Conservation (phyloP, 768 basidiomycete genomes). For the Lentinula aciculospora region DNA sequence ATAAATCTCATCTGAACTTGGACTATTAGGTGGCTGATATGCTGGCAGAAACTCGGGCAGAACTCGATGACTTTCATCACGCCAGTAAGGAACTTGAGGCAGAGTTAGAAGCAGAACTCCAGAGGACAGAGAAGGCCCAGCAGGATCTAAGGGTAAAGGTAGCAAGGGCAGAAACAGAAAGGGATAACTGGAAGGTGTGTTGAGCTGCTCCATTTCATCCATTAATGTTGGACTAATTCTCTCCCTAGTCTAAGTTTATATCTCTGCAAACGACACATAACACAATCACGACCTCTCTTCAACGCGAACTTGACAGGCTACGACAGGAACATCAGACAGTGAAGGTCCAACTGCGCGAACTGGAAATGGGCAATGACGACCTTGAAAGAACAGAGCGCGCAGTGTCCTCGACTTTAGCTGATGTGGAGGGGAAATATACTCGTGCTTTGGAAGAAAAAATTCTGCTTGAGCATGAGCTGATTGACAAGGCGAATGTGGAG, state of each 20-base stretch:
- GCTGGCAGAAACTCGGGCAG: slow-evolving; percentile 76
- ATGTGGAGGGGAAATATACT: slow-evolving; percentile 85
- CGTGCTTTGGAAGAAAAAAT: slow-evolving; percentile 95
- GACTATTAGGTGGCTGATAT: slow-evolving; percentile 61
- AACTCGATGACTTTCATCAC: slow-evolving; percentile 83
- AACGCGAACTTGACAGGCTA: slow-evolving; percentile 82
- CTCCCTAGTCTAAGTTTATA: slow-evolving; percentile 70
- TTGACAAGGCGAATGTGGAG: slow-evolving; percentile 86
- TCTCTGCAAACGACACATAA: slow-evolving; percentile 87
- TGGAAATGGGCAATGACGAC: slow-evolving; percentile 98
- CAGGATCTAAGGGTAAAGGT: slow-evolving; percentile 74
- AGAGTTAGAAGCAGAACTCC: slow-evolving; percentile 88
- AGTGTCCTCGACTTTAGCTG: slow-evolving; percentile 75
- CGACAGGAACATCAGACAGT: slow-evolving; percentile 67
- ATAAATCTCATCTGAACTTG: not conserved
- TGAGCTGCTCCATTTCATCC: not conserved
- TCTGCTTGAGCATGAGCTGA: slow-evolving; percentile 88
- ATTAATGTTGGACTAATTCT: slow-evolving; percentile 6
- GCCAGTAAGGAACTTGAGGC: slow-evolving; percentile 90
- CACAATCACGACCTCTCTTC: slow-evolving; percentile 83
- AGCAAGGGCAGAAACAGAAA: slow-evolving; percentile 63
- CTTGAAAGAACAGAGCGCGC: slow-evolving; percentile 92
- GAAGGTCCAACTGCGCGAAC: slow-evolving; percentile 74
- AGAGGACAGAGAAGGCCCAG: slow-evolving; percentile 80
- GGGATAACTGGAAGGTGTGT: slow-evolving; percentile 91